Evolutionary conservation across 164 flowering plant species (phyloP).

Genomic region (Aristolochia fimbriata): DNA sequence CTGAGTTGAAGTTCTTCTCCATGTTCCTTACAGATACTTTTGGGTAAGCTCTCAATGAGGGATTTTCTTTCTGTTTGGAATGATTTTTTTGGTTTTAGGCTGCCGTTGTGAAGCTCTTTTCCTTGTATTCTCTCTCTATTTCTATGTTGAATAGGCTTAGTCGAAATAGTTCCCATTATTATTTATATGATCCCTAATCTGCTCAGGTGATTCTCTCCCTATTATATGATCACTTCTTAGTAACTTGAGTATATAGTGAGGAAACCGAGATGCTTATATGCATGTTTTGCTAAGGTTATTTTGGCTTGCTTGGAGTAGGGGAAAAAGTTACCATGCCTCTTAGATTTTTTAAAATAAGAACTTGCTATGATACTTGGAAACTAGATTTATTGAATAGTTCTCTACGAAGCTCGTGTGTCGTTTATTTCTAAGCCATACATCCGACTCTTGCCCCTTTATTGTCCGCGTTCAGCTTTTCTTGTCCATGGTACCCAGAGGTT

Average conservation of each 20-base stretch:
- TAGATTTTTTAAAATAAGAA: not conserved
- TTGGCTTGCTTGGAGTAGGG: not conserved
- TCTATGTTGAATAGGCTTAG: not conserved
- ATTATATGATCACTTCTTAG: not conserved
- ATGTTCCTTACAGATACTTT: no score
- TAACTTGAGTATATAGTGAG: not conserved
- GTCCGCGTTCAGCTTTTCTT: conserved; percentile 64
- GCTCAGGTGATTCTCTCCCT: not conserved
- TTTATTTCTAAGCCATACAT: not conserved
- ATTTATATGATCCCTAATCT: not conserved
- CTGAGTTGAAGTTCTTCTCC: no score
- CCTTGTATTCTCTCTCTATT: no score
- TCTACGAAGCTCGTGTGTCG: not conserved
- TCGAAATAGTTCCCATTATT: not conserved
- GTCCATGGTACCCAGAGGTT: conserved; percentile 88
- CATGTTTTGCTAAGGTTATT: not conserved
- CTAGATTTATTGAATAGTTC: not conserved
- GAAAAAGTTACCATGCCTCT: not conserved
- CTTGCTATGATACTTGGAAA: not conserved
- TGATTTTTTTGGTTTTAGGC: no score
- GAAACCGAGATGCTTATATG: not conserved
- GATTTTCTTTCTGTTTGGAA: no score
- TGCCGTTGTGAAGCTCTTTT: no score
- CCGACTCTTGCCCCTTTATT: not conserved
- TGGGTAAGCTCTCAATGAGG: no score